These are phyloP conservation scores for Phytophthora brassicae DNA, from an alignment of 352 stramenopile species.

Conservation along the genomic window DNA sequence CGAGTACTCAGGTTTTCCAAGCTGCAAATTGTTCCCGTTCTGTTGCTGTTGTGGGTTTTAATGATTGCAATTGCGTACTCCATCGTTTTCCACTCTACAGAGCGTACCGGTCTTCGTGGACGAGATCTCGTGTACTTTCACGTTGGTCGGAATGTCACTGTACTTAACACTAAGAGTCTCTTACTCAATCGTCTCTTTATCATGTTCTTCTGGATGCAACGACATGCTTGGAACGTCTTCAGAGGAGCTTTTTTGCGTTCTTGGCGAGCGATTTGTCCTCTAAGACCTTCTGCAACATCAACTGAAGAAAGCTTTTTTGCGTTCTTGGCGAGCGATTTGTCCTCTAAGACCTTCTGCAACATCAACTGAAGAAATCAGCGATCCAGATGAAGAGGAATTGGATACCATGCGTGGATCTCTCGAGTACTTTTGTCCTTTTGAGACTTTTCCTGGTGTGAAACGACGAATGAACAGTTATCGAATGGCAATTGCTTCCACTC, in stretches of 20 bases:
- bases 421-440: conserved; percentile 48
- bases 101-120: conserved; percentile 28
- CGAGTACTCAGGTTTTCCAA: conserved; percentile 25
- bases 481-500: not conserved
- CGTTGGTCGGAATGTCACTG: conserved; percentile 24
- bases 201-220: conserved; percentile 44
- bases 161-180: conserved; percentile 39
- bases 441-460: conserved; percentile 39
- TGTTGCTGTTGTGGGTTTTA: conserved; percentile 15
- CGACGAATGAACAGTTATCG: not conserved
- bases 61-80: conserved; percentile 33
- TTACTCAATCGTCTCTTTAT: conserved; percentile 49
- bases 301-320: conserved; percentile 5
- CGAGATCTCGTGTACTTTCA: conserved; percentile 29
- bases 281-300: not conserved
- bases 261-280: not conserved
- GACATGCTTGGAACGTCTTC: conserved; percentile 37
- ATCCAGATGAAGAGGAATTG: conserved; percentile 34
- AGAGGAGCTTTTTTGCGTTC: conserved; percentile 17
- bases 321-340: not conserved
- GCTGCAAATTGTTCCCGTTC: conserved; percentile 20
- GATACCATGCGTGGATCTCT: conserved; percentile 41
- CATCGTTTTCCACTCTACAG: conserved; percentile 28
- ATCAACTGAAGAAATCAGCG: not conserved
- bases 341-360: not conserved